Evolutionary conservation across 1,284 basidiomycete species (phyloP), one percentile per base, ranked within the genome.

Genomic region (Malassezia japonica): DNA sequence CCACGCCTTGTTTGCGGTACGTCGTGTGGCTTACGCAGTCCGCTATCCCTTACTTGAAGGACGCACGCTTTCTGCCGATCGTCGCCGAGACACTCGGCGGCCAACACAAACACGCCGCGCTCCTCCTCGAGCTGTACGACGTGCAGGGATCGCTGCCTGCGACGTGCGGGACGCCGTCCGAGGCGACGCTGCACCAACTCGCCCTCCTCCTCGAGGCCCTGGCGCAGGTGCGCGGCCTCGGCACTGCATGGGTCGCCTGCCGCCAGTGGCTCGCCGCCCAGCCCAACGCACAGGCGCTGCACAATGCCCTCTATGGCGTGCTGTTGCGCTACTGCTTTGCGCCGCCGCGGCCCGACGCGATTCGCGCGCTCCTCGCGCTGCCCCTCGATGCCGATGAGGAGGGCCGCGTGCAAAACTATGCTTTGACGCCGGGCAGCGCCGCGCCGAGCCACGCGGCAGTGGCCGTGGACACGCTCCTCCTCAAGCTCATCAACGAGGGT

Each of bases 401-500:
- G 41, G 32, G 51, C 1, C 51, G 54, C 5, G 44, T 59, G 25
- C 60, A 65, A 32, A 52, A 52, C 33, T 62, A 58, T 25, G 59
- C 62, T 0, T 45, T 65, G 10, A 51, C 57, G 2, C 32, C 50
- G 13, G 33, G 29, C 8, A 4, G 6, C 32, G 9, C 25, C 13
- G 15, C 36, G 16, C 41, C 24, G 18, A 46, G 52, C 6, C 56
- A 61, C 1, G 48, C 58, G 1, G 59, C 60, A 6, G 49, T 61
- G 10, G 61, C 61, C 10, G 53, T 62, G 18, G 65, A 68, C 40
- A 59, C 62, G 12, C 51, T 68, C 21, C 56, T 68, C 23, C 49
- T 66, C 33, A 56, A 64, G 21, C 61, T 56, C 38, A 59, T 68
- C 38, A 56, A 56, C 47, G 56, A 63, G 23, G 65, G 64, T 0